Evolutionary conservation across 2,329 filamentous ascomycete genomes (phyloP), one percentile per base, ranked within the genome.

Genomic region (Nemania diffusa): DNA sequence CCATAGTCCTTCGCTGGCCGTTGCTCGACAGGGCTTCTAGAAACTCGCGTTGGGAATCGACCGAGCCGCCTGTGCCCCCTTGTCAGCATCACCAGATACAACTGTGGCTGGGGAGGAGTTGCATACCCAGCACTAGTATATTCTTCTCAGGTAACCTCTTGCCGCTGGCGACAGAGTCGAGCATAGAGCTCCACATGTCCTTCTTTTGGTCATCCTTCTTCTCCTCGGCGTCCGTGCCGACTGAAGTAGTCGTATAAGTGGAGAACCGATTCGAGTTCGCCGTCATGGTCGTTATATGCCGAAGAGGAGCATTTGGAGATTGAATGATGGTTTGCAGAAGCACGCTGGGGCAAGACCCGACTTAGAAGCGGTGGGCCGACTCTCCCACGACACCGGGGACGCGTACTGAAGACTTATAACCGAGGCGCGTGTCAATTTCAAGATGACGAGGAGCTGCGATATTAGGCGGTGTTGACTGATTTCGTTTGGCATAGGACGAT

Each of bases 161-260:
- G 72, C 92, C 93, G 80, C 92, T 97, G 74, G 94, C 93, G 73
- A 96, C 94, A 60, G 89, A 91, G 80, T 97, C 93, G 73, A 97
- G 86, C 91, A 97, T 93, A 51, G 93, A 94, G 68, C 92, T 94
- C 95, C 95, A 97, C 80, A 97, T 90, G 78, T 97, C 93, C 81
- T 92, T 93, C 82, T 93, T 94, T 71, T 91, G 90, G 74, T 92
- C 90, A 80, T 84, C 87, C 81, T 88, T 86, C 71, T 85, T 86
- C 74, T 81, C 81, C 56, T 88, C 87, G 64, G 84, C 83, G 67
- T 84, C 84, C 67, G 78, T 81, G 63, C 76, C 77, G 52, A 74
- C 79, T 71, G 83, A 88, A 71, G 81, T 85, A 73, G 81, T 81
- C 69, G 86, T 90, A 81, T 86, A 88, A 75, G 83, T 88, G 67